These are phyloP conservation scores for Capronia epimyces DNA, from an alignment of 2,329 filamentous ascomycete genomes.

Conservation along the genomic window DNA sequence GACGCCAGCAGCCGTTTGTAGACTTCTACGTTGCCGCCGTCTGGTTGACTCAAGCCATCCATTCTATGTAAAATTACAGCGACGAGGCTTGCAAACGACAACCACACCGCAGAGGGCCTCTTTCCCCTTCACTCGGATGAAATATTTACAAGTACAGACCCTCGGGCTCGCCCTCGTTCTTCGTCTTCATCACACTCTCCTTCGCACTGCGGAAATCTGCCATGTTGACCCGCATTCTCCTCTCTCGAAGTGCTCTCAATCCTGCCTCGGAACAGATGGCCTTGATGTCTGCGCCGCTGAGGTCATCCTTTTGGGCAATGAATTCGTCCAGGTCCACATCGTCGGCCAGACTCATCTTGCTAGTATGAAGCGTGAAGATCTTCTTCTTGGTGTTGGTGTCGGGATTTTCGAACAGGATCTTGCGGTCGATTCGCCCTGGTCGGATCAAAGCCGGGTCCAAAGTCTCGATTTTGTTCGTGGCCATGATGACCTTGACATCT, in stretches of 20 bases:
- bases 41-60: background rate
- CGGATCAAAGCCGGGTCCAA: conserved; percentile 93
- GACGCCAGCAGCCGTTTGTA: background rate
- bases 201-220: conserved; percentile 89
- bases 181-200: conserved; percentile 94
- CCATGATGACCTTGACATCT: conserved; percentile 99
- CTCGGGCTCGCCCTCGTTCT: conserved; percentile 97
- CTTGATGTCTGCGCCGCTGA: conserved; percentile 96
- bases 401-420: conserved; percentile 76
- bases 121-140: background rate
- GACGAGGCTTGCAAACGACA: background rate
- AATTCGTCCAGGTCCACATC: conserved; percentile 99
- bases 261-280: conserved; percentile 97
- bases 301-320: conserved; percentile 95
- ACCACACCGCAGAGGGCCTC: background rate
- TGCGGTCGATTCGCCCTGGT: conserved; percentile 95
- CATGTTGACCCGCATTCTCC: conserved; percentile 98
- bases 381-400: conserved; percentile 91
- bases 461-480: conserved; percentile 99
- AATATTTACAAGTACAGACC: conserved; percentile 84
- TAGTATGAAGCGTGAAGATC: conserved; percentile 97
- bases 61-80: background rate
- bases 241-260: conserved; percentile 85
- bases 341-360: conserved; percentile 93
- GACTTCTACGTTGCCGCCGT: background rate